A percentile compares a stretch with the other conserved stretches of the same genome.
phyloP scores from a whole-genome alignment of 2,329 filamentous ascomycete species.

The Lecanicillium sp. region DNA sequence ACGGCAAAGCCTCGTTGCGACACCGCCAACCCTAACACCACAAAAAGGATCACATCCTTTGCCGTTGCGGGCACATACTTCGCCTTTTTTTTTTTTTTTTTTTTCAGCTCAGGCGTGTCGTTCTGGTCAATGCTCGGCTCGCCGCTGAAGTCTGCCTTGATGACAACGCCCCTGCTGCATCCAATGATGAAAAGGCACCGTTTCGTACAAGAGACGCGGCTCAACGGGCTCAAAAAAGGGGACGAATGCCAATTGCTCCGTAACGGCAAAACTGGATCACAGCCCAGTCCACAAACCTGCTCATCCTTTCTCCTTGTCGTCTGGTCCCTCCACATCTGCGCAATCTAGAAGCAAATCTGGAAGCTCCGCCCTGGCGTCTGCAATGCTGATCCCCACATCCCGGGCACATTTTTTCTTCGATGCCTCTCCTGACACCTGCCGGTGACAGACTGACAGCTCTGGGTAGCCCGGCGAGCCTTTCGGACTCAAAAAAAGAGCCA shows the following conservation, averaged over 20 bases:
- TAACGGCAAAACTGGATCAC: neutral
- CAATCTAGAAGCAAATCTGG: slow-evolving; percentile 14
- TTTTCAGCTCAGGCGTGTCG: neutral
- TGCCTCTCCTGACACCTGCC: neutral
- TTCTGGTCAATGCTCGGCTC: neutral
- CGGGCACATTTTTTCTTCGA: neutral
- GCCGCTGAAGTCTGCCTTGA: neutral
- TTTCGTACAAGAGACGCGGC: too few species aligned
- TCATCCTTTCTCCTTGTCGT: slow-evolving; percentile 2
- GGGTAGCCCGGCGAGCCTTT: too few species aligned
- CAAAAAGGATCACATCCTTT: too few species aligned
- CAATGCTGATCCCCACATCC: slow-evolving; percentile 3
- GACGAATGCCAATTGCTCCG: neutral
- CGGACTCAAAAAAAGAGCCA: neutral
- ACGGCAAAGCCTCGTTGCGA: neutral
- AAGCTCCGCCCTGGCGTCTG: slow-evolving; percentile 6
- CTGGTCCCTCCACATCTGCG: slow-evolving; percentile 9
- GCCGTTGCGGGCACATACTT: neutral
- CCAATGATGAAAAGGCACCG: neutral
- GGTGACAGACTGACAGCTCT: too few species aligned
- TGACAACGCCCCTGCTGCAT: neutral
- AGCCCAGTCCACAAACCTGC: neutral
- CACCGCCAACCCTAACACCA: too few species aligned
- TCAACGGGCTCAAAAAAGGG: neutral
- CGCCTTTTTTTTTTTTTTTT: neutral